Evolutionary conservation across 2,329 filamentous ascomycete species (phyloP).

Genomic region (Trichoderma sp.): DNA sequence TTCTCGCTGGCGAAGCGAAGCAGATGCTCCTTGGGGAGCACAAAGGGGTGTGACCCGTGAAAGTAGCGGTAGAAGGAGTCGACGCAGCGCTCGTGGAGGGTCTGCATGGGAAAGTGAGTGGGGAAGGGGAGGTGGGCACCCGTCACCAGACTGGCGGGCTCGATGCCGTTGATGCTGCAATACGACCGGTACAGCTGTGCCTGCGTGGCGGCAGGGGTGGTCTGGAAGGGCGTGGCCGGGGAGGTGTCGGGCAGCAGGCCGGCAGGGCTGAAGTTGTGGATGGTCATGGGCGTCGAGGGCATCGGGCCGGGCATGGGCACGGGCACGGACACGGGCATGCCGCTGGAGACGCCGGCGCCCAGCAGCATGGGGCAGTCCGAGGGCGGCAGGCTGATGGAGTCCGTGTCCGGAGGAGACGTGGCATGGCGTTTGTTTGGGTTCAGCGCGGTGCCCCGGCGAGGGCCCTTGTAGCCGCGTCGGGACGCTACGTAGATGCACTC

Average conservation of each 20-base stretch:
- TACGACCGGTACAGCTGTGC: conserved; percentile 47
- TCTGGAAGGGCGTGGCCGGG: conserved; percentile 33
- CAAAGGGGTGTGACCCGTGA: conserved; percentile 60
- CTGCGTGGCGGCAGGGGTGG: conserved; percentile 32
- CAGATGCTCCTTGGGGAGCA: conserved; percentile 56
- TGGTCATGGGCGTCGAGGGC: conserved; percentile 16
- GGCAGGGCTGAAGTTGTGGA: conserved; percentile 27
- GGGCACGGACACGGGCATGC: conserved; percentile 10
- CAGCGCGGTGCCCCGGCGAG: conserved; percentile 43
- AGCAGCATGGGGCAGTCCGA: conserved; percentile 47
- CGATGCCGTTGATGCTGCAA: conserved; percentile 35
- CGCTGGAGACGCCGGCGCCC: conserved; percentile 31
- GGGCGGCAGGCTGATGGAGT: conserved; percentile 24
- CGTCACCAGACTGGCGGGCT: conserved; percentile 31
- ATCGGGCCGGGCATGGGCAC: conserved; percentile 11
- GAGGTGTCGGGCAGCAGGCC: conserved; percentile 27
- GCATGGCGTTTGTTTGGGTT: conserved; percentile 56
- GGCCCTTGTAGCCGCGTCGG: conserved; percentile 72
- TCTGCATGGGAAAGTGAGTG: conserved; percentile 35
- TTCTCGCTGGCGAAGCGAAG: conserved; percentile 52
- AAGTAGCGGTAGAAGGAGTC: conserved; percentile 63
- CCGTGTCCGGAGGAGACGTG: conserved; percentile 42
- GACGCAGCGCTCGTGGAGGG: conserved; percentile 55
- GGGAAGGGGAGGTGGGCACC: conserved; percentile 28
- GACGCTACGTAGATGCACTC: conserved; percentile 74